Conservation (phyloP, 352 stramenopile genomes). For the Phytopythium montanum region DNA sequence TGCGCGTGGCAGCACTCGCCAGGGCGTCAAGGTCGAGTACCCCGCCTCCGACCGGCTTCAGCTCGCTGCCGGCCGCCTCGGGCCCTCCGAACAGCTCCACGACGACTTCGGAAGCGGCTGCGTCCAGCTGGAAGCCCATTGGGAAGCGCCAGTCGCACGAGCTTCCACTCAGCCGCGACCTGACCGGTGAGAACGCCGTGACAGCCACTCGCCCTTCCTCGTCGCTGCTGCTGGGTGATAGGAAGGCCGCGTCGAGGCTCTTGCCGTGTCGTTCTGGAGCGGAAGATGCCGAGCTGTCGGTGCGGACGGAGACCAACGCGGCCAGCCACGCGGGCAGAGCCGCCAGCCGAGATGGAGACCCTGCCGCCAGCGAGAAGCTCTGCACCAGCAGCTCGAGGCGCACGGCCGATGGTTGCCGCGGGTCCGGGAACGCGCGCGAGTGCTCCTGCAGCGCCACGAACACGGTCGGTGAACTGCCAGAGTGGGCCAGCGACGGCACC, state of each 20-base stretch:
- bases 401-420: not conserved
- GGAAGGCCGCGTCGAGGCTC: not conserved
- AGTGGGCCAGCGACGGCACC: not conserved
- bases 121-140: conserved; percentile 14
- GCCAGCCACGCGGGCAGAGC: not conserved
- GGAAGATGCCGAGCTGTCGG: not conserved
- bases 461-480: not conserved
- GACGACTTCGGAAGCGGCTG: conserved; percentile 2
- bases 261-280: not conserved
- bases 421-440: conserved; percentile 1
- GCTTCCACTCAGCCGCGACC: conserved; percentile 6
- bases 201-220: not conserved
- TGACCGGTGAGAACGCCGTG: conserved; percentile 16
- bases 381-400: conserved; percentile 22
- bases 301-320: not conserved
- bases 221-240: not conserved
- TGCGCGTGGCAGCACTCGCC: not conserved
- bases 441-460: conserved; percentile 19
- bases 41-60: conserved; percentile 15
- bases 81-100: not conserved
- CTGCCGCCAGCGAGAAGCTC: conserved; percentile 4
- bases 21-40: conserved; percentile 11
- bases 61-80: not conserved
- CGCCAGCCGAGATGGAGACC: not conserved
- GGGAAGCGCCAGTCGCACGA: conserved; percentile 36